Percentiles rank a stretch among this genome's conserved stretches.
phyloP scores from a whole-genome alignment of 73 alveolate genomes.

The Blepharisma japonicum region DNA sequence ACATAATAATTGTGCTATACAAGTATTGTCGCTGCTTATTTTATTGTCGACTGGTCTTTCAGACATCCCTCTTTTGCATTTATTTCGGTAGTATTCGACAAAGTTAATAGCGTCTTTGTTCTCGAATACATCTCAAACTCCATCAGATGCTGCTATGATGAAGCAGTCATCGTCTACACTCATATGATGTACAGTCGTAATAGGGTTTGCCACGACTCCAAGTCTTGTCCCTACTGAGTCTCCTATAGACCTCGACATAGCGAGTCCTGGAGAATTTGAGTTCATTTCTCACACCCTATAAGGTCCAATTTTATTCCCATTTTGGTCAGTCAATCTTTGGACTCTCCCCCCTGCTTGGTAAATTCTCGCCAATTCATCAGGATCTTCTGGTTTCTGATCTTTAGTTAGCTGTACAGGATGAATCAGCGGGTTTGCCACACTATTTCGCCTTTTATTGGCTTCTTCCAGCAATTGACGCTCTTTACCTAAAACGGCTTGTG shows the following conservation, averaged over 20 bases:
- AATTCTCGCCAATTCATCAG: conserved; percentile 24
- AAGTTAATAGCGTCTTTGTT: conserved; percentile 5
- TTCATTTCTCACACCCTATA: conserved; percentile 7
- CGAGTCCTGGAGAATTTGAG: conserved; percentile 9
- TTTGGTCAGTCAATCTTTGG: conserved; percentile 10
- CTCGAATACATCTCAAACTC: neutral
- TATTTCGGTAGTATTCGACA: neutral
- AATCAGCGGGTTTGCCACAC: neutral
- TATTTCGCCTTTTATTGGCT: neutral
- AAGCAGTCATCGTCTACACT: neutral
- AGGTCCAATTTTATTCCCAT: conserved; percentile 30
- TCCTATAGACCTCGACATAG: conserved; percentile 29
- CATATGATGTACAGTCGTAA: neutral
- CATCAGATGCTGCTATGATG: neutral
- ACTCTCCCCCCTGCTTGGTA: conserved; percentile 25
- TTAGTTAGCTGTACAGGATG: conserved; percentile 18
- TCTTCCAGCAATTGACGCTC: conserved; percentile 15
- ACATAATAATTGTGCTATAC: conserved; percentile 21
- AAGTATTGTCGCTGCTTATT: neutral
- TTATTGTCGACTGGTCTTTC: neutral
- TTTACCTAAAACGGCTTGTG: neutral
- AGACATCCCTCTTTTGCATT: neutral
- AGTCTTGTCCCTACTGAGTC: conserved; percentile 9
- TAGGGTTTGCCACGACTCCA: conserved; percentile 24
- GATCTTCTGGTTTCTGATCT: conserved; percentile 29